A percentile compares a stretch with the other conserved stretches of the same genome.
phyloP scores from a whole-genome alignment of 2,329 filamentous ascomycete genomes.

The Diaporthe humulicola region DNA sequence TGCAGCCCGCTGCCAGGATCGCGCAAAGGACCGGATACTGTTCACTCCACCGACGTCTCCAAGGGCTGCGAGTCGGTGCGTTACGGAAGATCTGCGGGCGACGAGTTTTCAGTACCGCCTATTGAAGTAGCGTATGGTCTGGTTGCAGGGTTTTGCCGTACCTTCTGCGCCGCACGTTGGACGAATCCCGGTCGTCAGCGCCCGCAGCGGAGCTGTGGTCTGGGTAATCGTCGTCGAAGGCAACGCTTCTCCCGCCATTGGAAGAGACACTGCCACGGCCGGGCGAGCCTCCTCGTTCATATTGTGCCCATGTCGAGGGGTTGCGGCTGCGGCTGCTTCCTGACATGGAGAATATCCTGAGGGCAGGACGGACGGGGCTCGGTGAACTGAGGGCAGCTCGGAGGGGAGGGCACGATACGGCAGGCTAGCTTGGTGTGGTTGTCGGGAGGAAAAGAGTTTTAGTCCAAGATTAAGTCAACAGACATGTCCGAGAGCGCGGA shows the following conservation, averaged over 20 bases:
- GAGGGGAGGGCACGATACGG: background rate
- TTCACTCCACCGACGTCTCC: conserved; percentile 89
- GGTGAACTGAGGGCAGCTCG: background rate
- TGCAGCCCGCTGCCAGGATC: conserved; percentile 92
- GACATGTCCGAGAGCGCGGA: background rate
- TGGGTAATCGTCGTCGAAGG: conserved; percentile 61
- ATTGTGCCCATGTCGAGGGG: conserved; percentile 61
- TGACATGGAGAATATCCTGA: conserved; percentile 34
- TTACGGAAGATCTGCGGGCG: conserved; percentile 67
- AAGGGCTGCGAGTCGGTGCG: conserved; percentile 67
- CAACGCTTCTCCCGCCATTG: conserved; percentile 55
- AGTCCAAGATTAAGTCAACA: background rate
- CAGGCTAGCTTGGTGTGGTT: background rate
- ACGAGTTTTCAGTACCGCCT: conserved; percentile 4
- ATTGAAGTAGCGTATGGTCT: conserved; percentile 9
- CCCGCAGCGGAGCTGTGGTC: conserved; percentile 52
- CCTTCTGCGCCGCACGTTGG: conserved; percentile 52
- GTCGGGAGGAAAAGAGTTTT: background rate
- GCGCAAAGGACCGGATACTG: conserved; percentile 92
- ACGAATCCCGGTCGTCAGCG: conserved; percentile 47
- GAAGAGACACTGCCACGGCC: conserved; percentile 56
- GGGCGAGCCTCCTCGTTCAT: conserved; percentile 58
- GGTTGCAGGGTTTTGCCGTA: conserved; percentile 40
- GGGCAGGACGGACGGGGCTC: background rate
- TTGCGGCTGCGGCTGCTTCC: conserved; percentile 47